Base-by-base conservation (phyloP, 202 grass and related monocot genomes). In the Elaeis oleifera region DNA sequence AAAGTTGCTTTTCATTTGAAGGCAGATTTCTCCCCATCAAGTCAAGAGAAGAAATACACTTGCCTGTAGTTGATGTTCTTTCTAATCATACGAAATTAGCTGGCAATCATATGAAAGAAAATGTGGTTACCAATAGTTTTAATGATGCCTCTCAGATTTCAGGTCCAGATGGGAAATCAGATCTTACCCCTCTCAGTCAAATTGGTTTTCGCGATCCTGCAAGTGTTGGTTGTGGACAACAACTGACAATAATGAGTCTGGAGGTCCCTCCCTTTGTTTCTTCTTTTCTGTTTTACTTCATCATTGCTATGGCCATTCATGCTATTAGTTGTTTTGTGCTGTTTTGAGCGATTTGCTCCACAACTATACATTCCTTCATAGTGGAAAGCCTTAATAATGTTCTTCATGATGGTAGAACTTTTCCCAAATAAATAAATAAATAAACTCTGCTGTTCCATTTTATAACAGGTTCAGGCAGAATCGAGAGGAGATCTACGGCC, bases 61-160 rank as follows among this genome's bases (percentile, higher is more conserved):
- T 44, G 11, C 36, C 36, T 3, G 36, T 44, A 64, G 67, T 63
- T 26, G 56, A 68, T 39, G 63, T 65, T 60, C 58, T 62, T 83
- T 20, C 31, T 14, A 51, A 20, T 51, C 58, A 80, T 71, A 55
- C 69, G 36, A 56, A 57, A 53, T 29, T 71, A 67, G 17, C 31
- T 59, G 68, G 54, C 59, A 21, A 49, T 7, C 58, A 29, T 18
- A 60, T 65, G 29, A 82, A 74, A 53, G 64, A 80, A 71, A 74
- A n/a, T 57, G 56, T 74, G 72, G 63, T 48, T 72, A 29, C 56
- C 36, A 59, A 61, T 14, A 70, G 58, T 61, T 74, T 64, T 55
- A 72, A 81, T 85, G 87, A 86, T 25, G 64, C 83, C 65, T 96
- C 92, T 61, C 92, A 96, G 75, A 91, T 96, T 61, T 96, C 92